Evolutionary conservation across 805 yeast genomes (phyloP), one percentile per base, ranked within the genome.

Genomic region (Nakazawaea anatomiae): DNA sequence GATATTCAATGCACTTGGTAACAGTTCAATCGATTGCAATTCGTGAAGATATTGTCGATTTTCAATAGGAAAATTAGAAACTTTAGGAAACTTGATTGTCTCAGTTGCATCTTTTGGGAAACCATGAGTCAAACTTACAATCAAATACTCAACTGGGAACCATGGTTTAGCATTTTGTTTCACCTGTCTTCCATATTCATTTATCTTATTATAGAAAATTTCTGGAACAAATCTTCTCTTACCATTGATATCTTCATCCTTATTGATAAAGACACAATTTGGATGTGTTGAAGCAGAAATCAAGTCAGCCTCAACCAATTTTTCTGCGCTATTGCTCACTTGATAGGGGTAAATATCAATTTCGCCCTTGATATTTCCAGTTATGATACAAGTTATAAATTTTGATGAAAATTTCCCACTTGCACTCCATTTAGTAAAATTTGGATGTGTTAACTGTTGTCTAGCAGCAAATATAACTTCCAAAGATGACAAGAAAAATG

Each of bases 321-420:
- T 95, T 67, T 94, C 97, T 0, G 96, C 96, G 52, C 83, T 77
- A 34, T 82, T 82, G 4, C 95, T 85, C 0, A 89, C 96, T 66
- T 94, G 99, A 66, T 91, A 94, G 39, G 95, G 80, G 14, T 87
- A 74, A 4, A 96, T 87, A 61, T 92, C 99, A 61, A 94, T 92
- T 55, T 92, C 96, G 27, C 95, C 94, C 46, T 81, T 69, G 11
- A 75, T 63, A 56, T 96, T 95, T n/a, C 99, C 99, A 1, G 95
- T 80, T 3, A 94, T 76, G 27, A 90, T 92, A 69, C 97, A 91
- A 0, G 98, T 92, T 18, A 91, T 92, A 64, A 89, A 94, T 62
- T 89, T 89, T 7, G 97, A 90, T 12, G 96, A 87, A 64, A 79
- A 94, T 30, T 62, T 58, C 2, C 89, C 88, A 8, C 77, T 66